These are phyloP conservation scores for Eucalyptus rudis DNA, from an alignment of 345 rosid genomes.

Conservation along the genomic window DNA sequence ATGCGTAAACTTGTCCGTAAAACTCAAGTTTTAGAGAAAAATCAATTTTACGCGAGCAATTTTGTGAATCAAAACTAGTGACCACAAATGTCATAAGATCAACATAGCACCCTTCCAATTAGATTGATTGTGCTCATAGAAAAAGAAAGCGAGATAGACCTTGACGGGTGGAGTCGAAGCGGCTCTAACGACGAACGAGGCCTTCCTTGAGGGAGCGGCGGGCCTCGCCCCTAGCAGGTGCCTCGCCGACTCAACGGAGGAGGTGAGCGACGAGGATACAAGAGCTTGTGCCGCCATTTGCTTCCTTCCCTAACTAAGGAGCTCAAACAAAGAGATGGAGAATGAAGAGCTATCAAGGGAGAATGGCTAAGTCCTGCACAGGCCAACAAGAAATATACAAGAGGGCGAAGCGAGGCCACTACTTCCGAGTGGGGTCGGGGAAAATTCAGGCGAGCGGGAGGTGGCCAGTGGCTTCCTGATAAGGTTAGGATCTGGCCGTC, in stretches of 20 bases:
- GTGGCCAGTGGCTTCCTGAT: constrained; percentile 28
- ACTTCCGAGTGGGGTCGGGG: background rate
- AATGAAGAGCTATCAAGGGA: background rate
- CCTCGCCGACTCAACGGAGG: constrained; percentile 72
- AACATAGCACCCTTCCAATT: background rate
- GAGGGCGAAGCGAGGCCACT: background rate
- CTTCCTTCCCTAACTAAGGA: background rate
- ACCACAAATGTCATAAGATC: accelerated
- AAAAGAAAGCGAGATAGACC: constrained; percentile 15
- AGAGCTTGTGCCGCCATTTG: constrained; percentile 86
- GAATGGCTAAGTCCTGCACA: background rate
- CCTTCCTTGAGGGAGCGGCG: constrained; percentile 31
- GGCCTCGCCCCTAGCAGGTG: constrained; percentile 50
- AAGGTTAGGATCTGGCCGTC: constrained; percentile 49
- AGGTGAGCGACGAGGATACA: constrained; percentile 71
- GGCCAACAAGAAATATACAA: background rate
- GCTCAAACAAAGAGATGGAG: background rate
- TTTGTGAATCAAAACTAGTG: background rate
- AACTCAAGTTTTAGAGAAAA: background rate
- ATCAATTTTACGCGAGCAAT: accelerated
- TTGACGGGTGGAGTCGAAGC: constrained; percentile 88
- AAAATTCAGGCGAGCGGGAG: background rate
- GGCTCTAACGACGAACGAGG: constrained; percentile 62
- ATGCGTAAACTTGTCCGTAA: accelerated
- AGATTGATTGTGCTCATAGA: background rate